phyloP scores from a whole-genome alignment of 2,329 filamentous ascomycete species.

The Cordyceps tenuipes region DNA sequence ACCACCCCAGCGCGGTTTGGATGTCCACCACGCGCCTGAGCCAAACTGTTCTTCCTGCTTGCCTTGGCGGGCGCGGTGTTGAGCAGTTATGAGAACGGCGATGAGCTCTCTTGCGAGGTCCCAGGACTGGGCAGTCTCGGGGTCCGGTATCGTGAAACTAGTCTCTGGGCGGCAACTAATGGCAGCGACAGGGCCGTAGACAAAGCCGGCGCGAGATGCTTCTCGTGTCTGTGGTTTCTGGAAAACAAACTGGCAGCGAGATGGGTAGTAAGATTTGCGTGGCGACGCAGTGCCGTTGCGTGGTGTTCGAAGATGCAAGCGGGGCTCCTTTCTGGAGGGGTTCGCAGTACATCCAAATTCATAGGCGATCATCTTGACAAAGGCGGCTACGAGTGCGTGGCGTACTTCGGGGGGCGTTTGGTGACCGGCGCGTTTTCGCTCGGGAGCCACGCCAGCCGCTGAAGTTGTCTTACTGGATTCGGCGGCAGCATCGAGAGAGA shows the following conservation, averaged over 20 bases:
- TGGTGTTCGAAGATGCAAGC: conserved; percentile 44
- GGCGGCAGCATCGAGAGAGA: conserved; percentile 1
- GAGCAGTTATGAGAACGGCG: conserved; percentile 53
- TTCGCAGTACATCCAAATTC: conserved; percentile 57
- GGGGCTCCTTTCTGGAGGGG: conserved; percentile 48
- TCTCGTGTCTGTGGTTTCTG: conserved; percentile 52
- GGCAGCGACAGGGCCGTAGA: conserved; percentile 54
- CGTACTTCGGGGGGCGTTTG: conserved; percentile 52
- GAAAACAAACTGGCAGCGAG: conserved; percentile 51
- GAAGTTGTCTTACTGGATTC: conserved; percentile 9
- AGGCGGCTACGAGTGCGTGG: conserved; percentile 47
- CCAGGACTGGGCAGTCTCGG: conserved; percentile 48
- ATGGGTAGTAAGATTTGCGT: conserved; percentile 48
- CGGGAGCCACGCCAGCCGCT: conserved; percentile 12
- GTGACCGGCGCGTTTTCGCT: conserved; percentile 41
- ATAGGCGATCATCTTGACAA: conserved; percentile 56
- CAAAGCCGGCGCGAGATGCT: conserved; percentile 48
- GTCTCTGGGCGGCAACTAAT: conserved; percentile 50
- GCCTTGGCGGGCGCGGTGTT: conserved; percentile 53
- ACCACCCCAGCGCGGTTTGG: conserved; percentile 53
- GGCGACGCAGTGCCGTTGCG: conserved; percentile 20
- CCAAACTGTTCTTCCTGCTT: conserved; percentile 48
- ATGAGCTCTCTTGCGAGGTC: conserved; percentile 55
- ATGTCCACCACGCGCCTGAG: conserved; percentile 54
- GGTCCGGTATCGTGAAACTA: conserved; percentile 36